These are phyloP conservation scores for Termitomyces sp. DNA, from an alignment of 768 basidiomycete genomes.

Conservation along the genomic window DNA sequence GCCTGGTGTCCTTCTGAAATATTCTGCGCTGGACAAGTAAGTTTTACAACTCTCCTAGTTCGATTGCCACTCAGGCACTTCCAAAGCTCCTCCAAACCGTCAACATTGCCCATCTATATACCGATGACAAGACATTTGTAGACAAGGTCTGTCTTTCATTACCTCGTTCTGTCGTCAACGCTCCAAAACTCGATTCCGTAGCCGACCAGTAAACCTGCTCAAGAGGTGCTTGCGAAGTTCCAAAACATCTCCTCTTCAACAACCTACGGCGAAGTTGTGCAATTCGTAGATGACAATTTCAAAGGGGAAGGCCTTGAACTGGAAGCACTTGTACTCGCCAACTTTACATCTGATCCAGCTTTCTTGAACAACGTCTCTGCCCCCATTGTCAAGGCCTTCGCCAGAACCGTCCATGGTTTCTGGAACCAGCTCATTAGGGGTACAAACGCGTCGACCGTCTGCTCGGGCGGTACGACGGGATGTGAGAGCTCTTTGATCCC, in stretches of 20 bases:
- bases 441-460: constrained; percentile 69
- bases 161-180: neutral
- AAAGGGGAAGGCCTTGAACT: constrained; percentile 84
- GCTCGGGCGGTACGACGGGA: constrained; percentile 38
- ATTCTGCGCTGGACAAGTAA: constrained; percentile 74
- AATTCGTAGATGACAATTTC: constrained; percentile 74
- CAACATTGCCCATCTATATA: constrained; percentile 67
- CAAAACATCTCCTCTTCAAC: constrained; percentile 37
- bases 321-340: constrained; percentile 50
- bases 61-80: neutral
- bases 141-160: constrained; percentile 44
- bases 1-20: constrained; percentile 73
- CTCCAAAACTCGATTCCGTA: constrained; percentile 23
- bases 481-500: constrained; percentile 89
- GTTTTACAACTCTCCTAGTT: constrained; percentile 18
- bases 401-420: constrained; percentile 77
- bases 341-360: constrained; percentile 57
- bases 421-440: constrained; percentile 77
- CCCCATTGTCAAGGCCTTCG: constrained; percentile 63
- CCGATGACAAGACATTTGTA: constrained; percentile 85
- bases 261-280: constrained; percentile 61
- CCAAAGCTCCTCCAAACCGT: constrained; percentile 73
- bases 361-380: constrained; percentile 71
- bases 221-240: constrained; percentile 70
- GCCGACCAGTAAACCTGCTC: constrained; percentile 67